Evolutionary conservation across 108 stramenopile genomes (phyloP).

Genomic region (Pseudonitzschia multiseries): DNA sequence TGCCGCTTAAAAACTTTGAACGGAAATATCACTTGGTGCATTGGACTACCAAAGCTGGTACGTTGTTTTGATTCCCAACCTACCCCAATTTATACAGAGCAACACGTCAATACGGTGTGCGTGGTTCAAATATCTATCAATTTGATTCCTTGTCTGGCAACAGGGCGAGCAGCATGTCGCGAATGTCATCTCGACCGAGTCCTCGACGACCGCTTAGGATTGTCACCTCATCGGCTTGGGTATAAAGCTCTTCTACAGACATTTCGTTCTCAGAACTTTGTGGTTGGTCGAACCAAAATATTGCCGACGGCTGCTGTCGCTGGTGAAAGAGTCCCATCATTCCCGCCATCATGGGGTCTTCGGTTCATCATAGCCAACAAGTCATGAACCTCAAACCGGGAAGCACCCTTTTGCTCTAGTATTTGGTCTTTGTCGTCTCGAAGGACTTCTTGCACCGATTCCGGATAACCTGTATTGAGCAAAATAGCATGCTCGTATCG

Average conservation of each 20-base stretch:
- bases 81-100: too few species aligned
- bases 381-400: constrained; percentile 10
- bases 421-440: constrained; percentile 46
- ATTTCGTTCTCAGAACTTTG: background rate
- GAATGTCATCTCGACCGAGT: constrained; percentile 64
- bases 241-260: constrained; percentile 12
- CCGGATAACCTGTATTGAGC: constrained; percentile 21
- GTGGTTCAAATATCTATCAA: too few species aligned
- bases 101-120: too few species aligned
- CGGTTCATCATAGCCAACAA: background rate
- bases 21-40: too few species aligned
- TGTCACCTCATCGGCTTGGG: constrained; percentile 48
- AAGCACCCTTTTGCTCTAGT: constrained; percentile 43
- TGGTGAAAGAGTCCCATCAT: constrained; percentile 13
- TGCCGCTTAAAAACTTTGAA: too few species aligned
- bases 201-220: constrained; percentile 35
- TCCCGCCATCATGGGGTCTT: background rate
- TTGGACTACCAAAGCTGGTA: too few species aligned
- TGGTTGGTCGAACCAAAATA: constrained; percentile 28
- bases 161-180: constrained; percentile 64
- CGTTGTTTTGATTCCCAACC: too few species aligned
- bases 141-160: constrained; percentile 40
- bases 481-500: constrained; percentile 32
- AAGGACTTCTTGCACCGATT: constrained; percentile 42
- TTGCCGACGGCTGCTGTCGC: constrained; percentile 9